Percentiles rank a stretch among this genome's conserved stretches.
phyloP scores from a whole-genome alignment of 148 eudicot species.

The Silene latifolia region DNA sequence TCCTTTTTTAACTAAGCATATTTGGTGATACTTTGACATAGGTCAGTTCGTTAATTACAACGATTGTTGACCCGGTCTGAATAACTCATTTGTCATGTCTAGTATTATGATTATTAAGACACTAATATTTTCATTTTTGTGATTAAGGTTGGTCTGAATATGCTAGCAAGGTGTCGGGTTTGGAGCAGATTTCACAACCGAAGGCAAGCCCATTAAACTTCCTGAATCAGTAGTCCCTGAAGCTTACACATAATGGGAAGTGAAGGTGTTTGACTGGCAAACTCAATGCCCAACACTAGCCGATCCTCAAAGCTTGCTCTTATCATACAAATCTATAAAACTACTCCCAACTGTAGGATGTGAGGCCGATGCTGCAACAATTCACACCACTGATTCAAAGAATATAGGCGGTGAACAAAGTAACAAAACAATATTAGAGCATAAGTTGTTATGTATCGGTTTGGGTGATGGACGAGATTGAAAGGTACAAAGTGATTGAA shows the following conservation, averaged over 20 bases:
- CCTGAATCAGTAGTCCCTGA: conserved; percentile 85
- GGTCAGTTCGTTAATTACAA: too few species aligned
- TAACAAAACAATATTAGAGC: conserved; percentile 35
- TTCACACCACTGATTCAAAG: conserved; percentile 48
- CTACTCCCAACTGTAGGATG: conserved; percentile 97
- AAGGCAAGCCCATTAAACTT: conserved; percentile 73
- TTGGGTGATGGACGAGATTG: conserved; percentile 37
- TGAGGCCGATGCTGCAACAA: conserved; percentile 98
- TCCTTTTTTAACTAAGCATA: too few species aligned
- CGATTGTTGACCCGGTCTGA: too few species aligned
- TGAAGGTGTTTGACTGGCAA: conserved; percentile 93
- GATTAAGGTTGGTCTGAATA: conserved; percentile 71
- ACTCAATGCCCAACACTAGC: conserved; percentile 96
- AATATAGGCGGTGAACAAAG: conserved; percentile 31
- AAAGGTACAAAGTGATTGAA: conserved; percentile 41
- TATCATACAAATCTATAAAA: conserved; percentile 55
- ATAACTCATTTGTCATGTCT: background rate
- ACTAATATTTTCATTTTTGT: conserved; percentile 15
- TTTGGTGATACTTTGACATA: too few species aligned
- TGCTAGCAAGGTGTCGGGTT: conserved; percentile 64
- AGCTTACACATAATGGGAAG: conserved; percentile 95
- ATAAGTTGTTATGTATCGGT: conserved; percentile 71
- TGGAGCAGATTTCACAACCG: conserved; percentile 76
- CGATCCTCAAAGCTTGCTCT: conserved; percentile 25
- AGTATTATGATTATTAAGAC: background rate